Evolutionary conservation across 768 basidiomycete genomes (phyloP), one percentile per base, ranked within the genome.

Genomic region (Lactarius tabidus): DNA sequence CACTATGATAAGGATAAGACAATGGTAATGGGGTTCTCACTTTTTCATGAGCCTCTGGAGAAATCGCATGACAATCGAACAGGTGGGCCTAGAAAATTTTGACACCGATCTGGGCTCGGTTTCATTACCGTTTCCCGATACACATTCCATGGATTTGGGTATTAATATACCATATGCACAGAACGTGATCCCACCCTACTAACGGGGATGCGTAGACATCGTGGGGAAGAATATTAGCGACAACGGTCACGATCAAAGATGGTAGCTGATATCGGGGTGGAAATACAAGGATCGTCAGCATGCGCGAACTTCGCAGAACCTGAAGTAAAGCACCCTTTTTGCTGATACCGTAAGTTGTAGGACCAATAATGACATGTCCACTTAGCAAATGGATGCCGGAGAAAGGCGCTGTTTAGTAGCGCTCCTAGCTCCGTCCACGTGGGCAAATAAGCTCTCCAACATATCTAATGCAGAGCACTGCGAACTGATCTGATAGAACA

Each of bases 361-460:
- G 31, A 28, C 15, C 53, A 15, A 31, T n/a, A 55, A 20, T 33
- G 33, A 60, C 8, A 35, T 36, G 23, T 51, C 12, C 14, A 56
- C 53, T 23, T 39, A 53, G 20, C 29, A 38, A 57, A 61, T n/a
- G 59, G 59, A 59, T 38, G 51, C 52, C n/a, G 8, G 18, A 38
- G n/a, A 23, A 5, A 23, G 29, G 20, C 18, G 9, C 14, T 15
- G 18, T 28, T 48, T 48, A 26, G 45, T 15, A 58, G 36, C 36
- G 35, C 31, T 41, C 48, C 36, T 20, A 38, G 26, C 33, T 56
- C 20, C n/a, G 52, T 29, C 31, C 48, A 51, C 14, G 26, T 51
- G 23, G 26, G 48, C 26, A 48, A 51, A 23, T 62, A 31, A 17
- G 48, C 33, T 38, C 35, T 41, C 57, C 45, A 57, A 57, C 43